phyloP scores from a whole-genome alignment of 352 stramenopile genomes.

The Nothophytophthora sp. region DNA sequence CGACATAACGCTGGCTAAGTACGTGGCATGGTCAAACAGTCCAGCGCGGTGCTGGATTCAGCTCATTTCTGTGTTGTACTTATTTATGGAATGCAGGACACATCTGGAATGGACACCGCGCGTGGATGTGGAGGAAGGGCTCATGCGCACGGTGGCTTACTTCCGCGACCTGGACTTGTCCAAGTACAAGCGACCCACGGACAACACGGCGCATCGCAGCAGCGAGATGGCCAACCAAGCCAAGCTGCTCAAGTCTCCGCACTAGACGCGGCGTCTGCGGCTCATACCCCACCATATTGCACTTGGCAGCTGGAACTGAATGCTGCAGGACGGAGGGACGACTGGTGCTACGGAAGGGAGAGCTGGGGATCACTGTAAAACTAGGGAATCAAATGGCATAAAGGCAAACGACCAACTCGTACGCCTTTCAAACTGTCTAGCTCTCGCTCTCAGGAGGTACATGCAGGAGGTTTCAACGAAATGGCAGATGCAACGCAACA shows the following conservation, averaged over 20 bases:
- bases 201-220: slow-evolving; percentile 84
- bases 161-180: slow-evolving; percentile 89
- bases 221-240: slow-evolving; percentile 67
- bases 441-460: too few species aligned
- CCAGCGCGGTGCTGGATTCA: too few species aligned
- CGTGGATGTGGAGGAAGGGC: slow-evolving; percentile 93
- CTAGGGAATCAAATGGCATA: slow-evolving; percentile 3
- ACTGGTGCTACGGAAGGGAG: neutral
- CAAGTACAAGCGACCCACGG: slow-evolving; percentile 82
- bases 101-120: slow-evolving; percentile 94
- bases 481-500: too few species aligned
- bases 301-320: neutral
- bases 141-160: slow-evolving; percentile 97
- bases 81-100: slow-evolving; percentile 30
- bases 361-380: neutral
- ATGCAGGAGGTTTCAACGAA: too few species aligned
- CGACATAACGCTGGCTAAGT: slow-evolving; percentile 96
- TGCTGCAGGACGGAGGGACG: neutral
- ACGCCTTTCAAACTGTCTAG: too few species aligned
- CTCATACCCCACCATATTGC: neutral
- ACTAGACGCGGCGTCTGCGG: slow-evolving; percentile 10
- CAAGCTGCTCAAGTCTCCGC: slow-evolving; percentile 8
- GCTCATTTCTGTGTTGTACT: slow-evolving; percentile 9
- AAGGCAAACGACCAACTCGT: slow-evolving; percentile 11
- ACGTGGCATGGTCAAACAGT: too few species aligned